Base-by-base conservation (phyloP, 2,329 filamentous ascomycete species). In the Onygenales sp. region DNA sequence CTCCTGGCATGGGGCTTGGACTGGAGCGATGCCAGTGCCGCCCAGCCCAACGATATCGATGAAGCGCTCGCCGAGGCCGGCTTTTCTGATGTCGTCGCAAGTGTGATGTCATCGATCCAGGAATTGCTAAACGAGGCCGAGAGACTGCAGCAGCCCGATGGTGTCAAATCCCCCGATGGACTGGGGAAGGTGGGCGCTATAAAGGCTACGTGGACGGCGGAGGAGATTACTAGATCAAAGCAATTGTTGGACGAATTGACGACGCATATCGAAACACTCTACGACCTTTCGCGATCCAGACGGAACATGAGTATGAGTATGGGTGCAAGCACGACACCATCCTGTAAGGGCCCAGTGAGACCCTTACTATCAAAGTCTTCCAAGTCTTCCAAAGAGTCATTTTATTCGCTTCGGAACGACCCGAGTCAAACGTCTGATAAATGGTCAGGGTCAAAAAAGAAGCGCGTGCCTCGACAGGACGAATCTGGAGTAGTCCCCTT, bases 1-100 rank as follows among this genome's bases (percentile, higher is more conserved):
- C 70, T 85, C 47, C 75, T 84, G 42, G 78, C 81, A 35, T 85
- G 82, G 82, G 82, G 82, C 46, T 69, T 84, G 54, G 80, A 84
- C 64, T 85, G 82, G 82, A 82, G 76, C 65, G 82, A 84, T 63
- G 80, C 78, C 55, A 78, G 75, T 59, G 78, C 76, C 56, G 75
- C 73, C 13, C 70, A 75, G 51, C 75, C 79, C 54, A 79, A 77
- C 59, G 77, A 82, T 66, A 84, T 84, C 60, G 82, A 84, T 62
- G 80, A 82, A 60, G 79, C 78, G 14, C 71, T 84, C 14, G 81
- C 80, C 50, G 75, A 79, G 56, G 82, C 82, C 35, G 82, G 81
- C 14, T 73, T 84, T 56, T 82, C 80, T 44, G 81, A 84, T 65
- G 78, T 82, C 3, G 82, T 85, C 39, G 79, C 78, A 53, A 83